Conservation (phyloP, 2,329 filamentous ascomycete species). For the Endoconidiophora polonica region DNA sequence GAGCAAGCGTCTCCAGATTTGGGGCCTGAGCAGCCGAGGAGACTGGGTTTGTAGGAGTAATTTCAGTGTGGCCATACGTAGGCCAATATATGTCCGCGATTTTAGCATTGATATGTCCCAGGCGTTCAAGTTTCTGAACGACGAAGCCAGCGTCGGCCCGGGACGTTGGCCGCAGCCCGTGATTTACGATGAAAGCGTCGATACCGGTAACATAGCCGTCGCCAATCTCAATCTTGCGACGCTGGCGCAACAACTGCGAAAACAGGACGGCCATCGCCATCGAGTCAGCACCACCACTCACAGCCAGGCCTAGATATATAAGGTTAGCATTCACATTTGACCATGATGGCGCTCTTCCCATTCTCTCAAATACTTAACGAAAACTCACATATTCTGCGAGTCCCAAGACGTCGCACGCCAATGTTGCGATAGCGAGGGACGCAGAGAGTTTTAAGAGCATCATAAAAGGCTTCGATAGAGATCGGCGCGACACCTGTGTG, state of each 20-base stretch:
- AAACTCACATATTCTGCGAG: conserved; percentile 2
- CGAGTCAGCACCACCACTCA: conserved; percentile 85
- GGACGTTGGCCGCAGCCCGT: conserved; percentile 37
- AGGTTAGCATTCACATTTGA: no score
- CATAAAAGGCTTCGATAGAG: not conserved
- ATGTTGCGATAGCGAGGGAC: not conserved
- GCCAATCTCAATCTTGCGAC: conserved; percentile 24
- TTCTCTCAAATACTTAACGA: no score
- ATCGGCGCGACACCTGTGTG: not conserved
- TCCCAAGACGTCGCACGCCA: not conserved
- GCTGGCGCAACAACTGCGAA: conserved; percentile 25
- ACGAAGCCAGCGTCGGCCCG: conserved; percentile 34
- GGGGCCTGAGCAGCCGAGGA: conserved; percentile 25
- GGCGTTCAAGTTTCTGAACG: conserved; percentile 20
- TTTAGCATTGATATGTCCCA: conserved; percentile 20
- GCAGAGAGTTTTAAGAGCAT: conserved; percentile 1
- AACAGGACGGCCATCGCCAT: conserved; percentile 81
- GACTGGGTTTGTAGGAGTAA: conserved; percentile 13
- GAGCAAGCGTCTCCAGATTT: conserved; percentile 63
- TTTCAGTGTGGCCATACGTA: conserved; percentile 2
- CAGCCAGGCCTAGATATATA: no score
- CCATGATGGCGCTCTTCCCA: no score
- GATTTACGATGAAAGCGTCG: conserved; percentile 38
- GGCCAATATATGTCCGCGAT: conserved; percentile 19
- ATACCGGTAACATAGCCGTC: conserved; percentile 29